Base-by-base conservation (phyloP, 2,329 filamentous ascomycete species). In the Gnomoniopsis smithogilvyi region DNA sequence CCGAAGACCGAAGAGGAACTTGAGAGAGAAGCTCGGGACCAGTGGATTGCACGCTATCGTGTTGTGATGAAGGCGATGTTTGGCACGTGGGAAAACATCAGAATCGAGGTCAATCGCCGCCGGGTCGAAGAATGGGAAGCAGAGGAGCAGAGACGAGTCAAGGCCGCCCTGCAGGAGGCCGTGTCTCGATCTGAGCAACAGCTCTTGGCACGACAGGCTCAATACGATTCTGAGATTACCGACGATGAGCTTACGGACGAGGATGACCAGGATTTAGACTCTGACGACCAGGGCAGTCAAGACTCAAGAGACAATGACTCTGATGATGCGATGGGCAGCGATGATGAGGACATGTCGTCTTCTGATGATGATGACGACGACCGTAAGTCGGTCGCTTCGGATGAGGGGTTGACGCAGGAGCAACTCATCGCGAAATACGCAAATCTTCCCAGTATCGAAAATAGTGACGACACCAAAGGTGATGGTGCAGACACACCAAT, bases 1-100 rank as follows among this genome's bases (percentile, higher is more conserved):
- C 89, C 89, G 12, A 91, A 91, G 66, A 87, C 88, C 0, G 79
- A 83, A 1, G 92, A 97, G 68, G 89, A 98, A 70, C 81, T 97
- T 19, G 87, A 93, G 66, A 84, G 84, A 15, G 94, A 98, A 69
- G 86, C 90, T 60, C 80, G 83, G 55, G 86, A 88, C 24, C 80
- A 86, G 66, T 86, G 86, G 73, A 79, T 87, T 62, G 75, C 78
- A 49, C 83, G 86, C 30, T 96, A 95, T 71, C 91, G 85, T 62
- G 82, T 87, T 61, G 83, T 97, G 17, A 79, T 89, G 63, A 87
- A 73, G 64, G 78, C 76, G 19, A 64, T 86, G 45, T 72, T 72
- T 45, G 80, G 78, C 34, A 87, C 81, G 0, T 89, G 86, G 85
- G 85, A 88, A 33, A 88, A 87, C 66, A 84, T 88, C 14, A 82